Evolutionary conservation across 495 filamentous ascomycete genomes (phyloP).

Genomic region (Trichoderma asperelloides): DNA sequence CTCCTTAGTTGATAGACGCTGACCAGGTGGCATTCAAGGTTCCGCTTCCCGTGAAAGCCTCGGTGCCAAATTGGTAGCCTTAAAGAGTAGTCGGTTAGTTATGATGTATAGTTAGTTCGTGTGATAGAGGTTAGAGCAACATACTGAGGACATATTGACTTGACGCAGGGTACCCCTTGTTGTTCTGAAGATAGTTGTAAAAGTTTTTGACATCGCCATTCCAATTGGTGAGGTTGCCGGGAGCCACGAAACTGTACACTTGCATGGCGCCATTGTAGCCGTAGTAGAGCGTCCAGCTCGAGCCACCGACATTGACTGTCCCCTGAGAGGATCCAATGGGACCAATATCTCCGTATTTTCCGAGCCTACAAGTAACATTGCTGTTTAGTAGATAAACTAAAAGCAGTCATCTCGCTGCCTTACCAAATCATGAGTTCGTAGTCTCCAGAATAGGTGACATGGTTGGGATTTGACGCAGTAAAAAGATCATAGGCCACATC

Average conservation of each 20-base stretch:
- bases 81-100: conserved; percentile 9
- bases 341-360: conserved; percentile 21
- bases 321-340: conserved; percentile 32
- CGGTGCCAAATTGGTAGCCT: conserved; percentile 38
- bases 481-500: conserved; percentile 43
- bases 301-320: conserved; percentile 24
- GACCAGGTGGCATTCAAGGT: not conserved
- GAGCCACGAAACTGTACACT: conserved; percentile 38
- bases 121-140: conserved; percentile 11
- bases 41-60: conserved; percentile 23
- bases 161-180: conserved; percentile 27
- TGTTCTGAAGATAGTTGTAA: conserved; percentile 31
- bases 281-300: conserved; percentile 30
- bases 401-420: conserved; percentile 2
- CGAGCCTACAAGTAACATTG: not conserved
- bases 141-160: conserved; percentile 39
- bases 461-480: conserved; percentile 35
- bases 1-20: not conserved
- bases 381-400: not conserved
- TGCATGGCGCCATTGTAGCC: conserved; percentile 31
- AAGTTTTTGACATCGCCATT: conserved; percentile 33
- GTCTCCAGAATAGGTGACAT: conserved; percentile 35
- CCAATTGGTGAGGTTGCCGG: not conserved
- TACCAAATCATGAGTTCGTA: conserved; percentile 46
- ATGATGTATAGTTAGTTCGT: not conserved